phyloP scores from a whole-genome alignment of 2,329 filamentous ascomycete genomes.

The Dendrostoma leiphaemia region DNA sequence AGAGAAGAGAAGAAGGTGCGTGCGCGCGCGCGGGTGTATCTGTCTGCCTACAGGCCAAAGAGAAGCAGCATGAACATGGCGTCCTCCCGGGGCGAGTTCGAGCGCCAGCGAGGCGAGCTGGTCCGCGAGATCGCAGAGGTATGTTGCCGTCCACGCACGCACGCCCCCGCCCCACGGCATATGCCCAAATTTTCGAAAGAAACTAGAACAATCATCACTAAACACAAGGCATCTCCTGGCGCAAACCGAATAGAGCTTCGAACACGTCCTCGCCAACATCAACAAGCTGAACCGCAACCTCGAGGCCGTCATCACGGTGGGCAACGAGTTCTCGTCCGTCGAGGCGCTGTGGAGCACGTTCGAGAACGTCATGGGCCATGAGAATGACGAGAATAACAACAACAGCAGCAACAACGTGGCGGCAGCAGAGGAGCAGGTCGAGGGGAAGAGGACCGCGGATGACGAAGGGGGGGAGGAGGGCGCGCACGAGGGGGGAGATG shows the following conservation, averaged over 20 bases:
- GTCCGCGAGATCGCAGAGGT: conserved; percentile 73
- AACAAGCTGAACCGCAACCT: conserved; percentile 92
- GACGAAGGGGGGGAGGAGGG: not conserved
- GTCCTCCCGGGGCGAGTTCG: conserved; percentile 57
- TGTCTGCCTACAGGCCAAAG: too few species aligned
- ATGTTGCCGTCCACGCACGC: conserved; percentile 19
- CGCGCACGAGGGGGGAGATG: not conserved
- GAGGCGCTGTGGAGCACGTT: conserved; percentile 97
- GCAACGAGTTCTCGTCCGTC: conserved; percentile 95
- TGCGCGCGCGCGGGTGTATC: too few species aligned
- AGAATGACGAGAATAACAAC: conserved; percentile 38
- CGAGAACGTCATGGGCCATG: conserved; percentile 88
- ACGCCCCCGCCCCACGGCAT: not conserved
- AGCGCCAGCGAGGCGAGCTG: conserved; percentile 71
- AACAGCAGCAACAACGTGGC: conserved; percentile 3
- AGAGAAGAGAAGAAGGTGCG: too few species aligned
- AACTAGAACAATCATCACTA: not conserved
- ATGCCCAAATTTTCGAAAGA: too few species aligned
- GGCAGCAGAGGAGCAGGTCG: conserved; percentile 26
- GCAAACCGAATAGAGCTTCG: conserved; percentile 63
- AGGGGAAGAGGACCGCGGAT: conserved; percentile 15
- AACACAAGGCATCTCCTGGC: not conserved
- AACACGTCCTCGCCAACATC: conserved; percentile 91
- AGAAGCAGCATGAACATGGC: conserved; percentile 26
- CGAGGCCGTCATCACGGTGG: conserved; percentile 88